Conservation (phyloP, 1,139 yeast species). For the Casaregolazyma lundiana region DNA sequence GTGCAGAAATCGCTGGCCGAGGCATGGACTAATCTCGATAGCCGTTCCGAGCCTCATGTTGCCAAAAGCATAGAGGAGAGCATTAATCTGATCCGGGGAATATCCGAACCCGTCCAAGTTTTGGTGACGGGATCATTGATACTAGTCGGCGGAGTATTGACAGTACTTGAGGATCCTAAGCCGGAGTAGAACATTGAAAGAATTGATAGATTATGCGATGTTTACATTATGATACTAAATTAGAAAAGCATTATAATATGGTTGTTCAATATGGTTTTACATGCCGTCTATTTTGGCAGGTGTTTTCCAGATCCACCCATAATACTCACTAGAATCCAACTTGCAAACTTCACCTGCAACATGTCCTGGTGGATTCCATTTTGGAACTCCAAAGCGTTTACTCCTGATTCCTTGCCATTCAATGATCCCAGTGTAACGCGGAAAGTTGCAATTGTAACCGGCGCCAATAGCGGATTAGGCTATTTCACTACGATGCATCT, state of each 20-base stretch:
- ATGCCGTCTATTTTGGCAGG: no score
- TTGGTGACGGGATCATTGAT: slow-evolving; percentile 94
- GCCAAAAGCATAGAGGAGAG: slow-evolving; percentile 75
- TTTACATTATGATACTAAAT: not conserved
- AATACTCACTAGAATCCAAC: no score
- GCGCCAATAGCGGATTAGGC: slow-evolving; percentile 80
- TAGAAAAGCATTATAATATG: not conserved
- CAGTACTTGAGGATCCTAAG: slow-evolving; percentile 54
- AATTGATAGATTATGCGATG: not conserved
- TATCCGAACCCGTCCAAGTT: slow-evolving; percentile 51
- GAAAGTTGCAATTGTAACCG: slow-evolving; percentile 66
- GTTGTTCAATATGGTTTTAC: not conserved
- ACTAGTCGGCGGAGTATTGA: slow-evolving; percentile 87
- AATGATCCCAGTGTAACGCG: slow-evolving; percentile 30
- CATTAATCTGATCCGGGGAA: slow-evolving; percentile 46
- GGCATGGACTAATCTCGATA: slow-evolving; percentile 57
- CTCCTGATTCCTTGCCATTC: slow-evolving; percentile 25
- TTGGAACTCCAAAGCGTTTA: not conserved
- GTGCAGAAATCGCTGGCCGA: slow-evolving; percentile 77
- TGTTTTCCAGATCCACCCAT: no score
- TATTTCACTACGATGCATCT: slow-evolving; percentile 71
- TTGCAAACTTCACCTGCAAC: no score
- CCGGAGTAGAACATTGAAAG: not conserved
- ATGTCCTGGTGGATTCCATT: no score
- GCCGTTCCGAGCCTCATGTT: slow-evolving; percentile 46